Base-by-base conservation (phyloP, 1,284 basidiomycete genomes). In the Puccinia hordei region DNA sequence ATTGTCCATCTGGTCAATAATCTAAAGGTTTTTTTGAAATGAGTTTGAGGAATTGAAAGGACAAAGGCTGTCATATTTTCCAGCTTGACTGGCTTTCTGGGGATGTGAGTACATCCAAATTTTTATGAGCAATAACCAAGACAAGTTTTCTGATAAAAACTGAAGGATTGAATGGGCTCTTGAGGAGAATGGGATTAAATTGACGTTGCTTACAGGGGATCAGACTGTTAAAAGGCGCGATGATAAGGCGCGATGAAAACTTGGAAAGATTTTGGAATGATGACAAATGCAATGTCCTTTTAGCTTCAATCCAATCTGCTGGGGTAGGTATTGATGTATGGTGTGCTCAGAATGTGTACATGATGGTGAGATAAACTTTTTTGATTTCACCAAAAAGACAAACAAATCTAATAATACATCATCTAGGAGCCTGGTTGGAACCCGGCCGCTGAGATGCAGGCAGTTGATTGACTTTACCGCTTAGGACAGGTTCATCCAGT, bases 51-150 rank as follows among this genome's bases (percentile, higher is more conserved):
- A 4, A 69, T 69, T 24, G 38, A 27, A n/a, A n/a, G n/a, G n/a
- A n/a, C n/a, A n/a, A n/a, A n/a, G n/a, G n/a, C n/a, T 3, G 66
- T 69, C 15, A 17, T 69, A 46, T 69, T 69, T 15, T 69, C 41
- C 10, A 49, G 41, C 46, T 69, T 46, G 49, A 9, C 22, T 13
- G 46, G 3, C 1, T 69, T 46, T 49, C 46, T 69, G 1, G 44
- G n/a, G n/a, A 69, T 69, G 41, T 49, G 24, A 69, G 63, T 66
- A 33, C 6, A 41, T 41, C 12, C 38, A n/a, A n/a, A n/a, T n/a
- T n/a, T n/a, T n/a, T n/a, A n/a, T n/a, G n/a, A n/a, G n/a, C n/a
- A n/a, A n/a, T n/a, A n/a, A n/a, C n/a, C n/a, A n/a, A n/a, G n/a
- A n/a, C n/a, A n/a, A n/a, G n/a, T n/a, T n/a, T n/a, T n/a, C n/a